Percentiles rank a stretch among this genome's conserved stretches.
phyloP scores from a whole-genome alignment of 371 early-diverging fungal genomes.

The Dinochytrium kinnereticum region DNA sequence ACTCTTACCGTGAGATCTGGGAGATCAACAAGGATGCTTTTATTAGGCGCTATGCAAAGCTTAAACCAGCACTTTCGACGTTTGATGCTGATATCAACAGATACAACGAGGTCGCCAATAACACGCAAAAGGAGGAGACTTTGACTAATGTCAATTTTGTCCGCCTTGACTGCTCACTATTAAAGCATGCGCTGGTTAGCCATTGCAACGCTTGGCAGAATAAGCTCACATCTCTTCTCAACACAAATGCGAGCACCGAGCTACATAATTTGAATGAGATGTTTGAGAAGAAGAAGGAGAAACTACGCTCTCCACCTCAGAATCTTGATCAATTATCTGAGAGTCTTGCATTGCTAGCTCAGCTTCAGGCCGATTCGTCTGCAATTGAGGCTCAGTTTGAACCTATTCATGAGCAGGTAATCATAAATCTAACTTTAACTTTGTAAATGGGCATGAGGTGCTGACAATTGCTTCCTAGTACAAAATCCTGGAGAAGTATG shows the following conservation, averaged over 20 bases:
- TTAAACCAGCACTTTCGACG: constrained; percentile 65
- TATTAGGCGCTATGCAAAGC: constrained; percentile 64
- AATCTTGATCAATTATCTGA: constrained; percentile 60
- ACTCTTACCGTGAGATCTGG: constrained; percentile 67
- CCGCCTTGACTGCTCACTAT: constrained; percentile 58
- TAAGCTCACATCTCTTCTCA: constrained; percentile 63
- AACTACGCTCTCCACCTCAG: constrained; percentile 48
- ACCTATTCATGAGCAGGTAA: constrained; percentile 59
- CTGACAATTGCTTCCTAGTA: constrained; percentile 30
- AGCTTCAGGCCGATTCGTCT: constrained; percentile 51
- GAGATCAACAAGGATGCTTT: constrained; percentile 71
- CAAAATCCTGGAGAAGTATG: constrained; percentile 63
- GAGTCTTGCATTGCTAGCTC: constrained; percentile 47
- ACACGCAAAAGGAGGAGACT: constrained; percentile 67
- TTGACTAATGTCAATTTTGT: constrained; percentile 62
- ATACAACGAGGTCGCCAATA: constrained; percentile 68
- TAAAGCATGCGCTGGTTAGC: constrained; percentile 61
- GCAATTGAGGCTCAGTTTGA: constrained; percentile 58
- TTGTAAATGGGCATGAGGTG: no score
- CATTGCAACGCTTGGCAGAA: constrained; percentile 65
- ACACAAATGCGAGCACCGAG: constrained; percentile 58
- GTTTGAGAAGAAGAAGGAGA: constrained; percentile 52
- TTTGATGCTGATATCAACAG: constrained; percentile 68
- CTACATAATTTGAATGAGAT: constrained; percentile 55
- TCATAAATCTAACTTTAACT: background rate